These are phyloP conservation scores for Pterulicium gracile DNA, from an alignment of 1,284 basidiomycete genomes.

Conservation along the genomic window DNA sequence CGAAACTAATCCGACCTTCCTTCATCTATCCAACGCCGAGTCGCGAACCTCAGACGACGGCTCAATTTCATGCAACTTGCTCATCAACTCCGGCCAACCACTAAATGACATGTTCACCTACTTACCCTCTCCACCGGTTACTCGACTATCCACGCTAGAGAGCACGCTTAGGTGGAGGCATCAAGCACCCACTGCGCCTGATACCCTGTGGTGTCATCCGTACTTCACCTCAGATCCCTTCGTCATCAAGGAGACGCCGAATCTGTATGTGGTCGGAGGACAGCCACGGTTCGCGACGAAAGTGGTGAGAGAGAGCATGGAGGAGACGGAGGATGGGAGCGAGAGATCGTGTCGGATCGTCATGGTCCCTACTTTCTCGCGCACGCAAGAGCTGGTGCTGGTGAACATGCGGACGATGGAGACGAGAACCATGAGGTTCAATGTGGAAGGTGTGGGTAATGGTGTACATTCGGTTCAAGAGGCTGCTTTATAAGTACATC, in stretches of 20 bases:
- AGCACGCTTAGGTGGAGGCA: constrained; percentile 89
- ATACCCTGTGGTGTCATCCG: constrained; percentile 98
- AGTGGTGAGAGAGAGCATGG: constrained; percentile 23
- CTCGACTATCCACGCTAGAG: constrained; percentile 64
- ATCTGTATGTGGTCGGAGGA: constrained; percentile 89
- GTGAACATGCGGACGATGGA: constrained; percentile 42
- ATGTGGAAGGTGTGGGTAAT: neutral
- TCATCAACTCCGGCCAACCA: constrained; percentile 86
- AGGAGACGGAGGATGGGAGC: constrained; percentile 17
- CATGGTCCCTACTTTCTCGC: constrained; percentile 75
- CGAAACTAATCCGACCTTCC: constrained; percentile 88
- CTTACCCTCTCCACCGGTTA: constrained; percentile 54
- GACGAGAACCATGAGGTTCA: constrained; percentile 25
- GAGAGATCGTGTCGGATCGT: constrained; percentile 60
- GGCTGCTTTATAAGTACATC: too few species aligned
- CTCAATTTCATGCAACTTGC: constrained; percentile 39
- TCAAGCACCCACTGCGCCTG: constrained; percentile 94
- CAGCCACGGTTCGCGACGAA: constrained; percentile 78
- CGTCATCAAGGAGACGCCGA: constrained; percentile 73
- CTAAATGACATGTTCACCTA: constrained; percentile 96
- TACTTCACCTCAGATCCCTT: constrained; percentile 88
- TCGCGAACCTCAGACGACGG: constrained; percentile 13
- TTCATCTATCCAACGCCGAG: constrained; percentile 38
- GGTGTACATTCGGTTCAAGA: too few species aligned
- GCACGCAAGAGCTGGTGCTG: constrained; percentile 49